Evolutionary conservation across 768 basidiomycete species (phyloP).

Genomic region (Daedaleopsis nitida): DNA sequence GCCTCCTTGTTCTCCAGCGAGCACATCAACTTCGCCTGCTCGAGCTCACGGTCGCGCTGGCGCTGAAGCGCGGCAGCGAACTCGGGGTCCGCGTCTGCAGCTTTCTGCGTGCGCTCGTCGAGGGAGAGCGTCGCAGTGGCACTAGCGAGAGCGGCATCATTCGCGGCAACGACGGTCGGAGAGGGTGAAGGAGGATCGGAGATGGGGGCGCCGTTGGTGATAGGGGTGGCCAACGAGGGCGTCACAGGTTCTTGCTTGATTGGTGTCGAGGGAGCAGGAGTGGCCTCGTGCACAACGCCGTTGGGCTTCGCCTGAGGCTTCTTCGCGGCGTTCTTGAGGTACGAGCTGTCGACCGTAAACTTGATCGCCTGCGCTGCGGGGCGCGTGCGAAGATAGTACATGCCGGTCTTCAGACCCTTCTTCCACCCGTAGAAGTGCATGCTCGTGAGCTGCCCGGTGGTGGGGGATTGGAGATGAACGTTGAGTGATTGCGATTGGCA

Average conservation of each 20-base stretch:
- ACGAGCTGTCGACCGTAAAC: constrained; percentile 89
- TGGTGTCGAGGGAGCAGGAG: constrained; percentile 7
- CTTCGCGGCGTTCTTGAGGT: constrained; percentile 61
- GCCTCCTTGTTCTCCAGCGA: constrained; percentile 94
- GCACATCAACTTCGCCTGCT: constrained; percentile 80
- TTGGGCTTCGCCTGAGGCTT: constrained; percentile 17
- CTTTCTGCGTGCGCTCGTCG: constrained; percentile 51
- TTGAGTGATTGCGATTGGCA: constrained; percentile 96
- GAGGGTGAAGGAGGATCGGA: constrained; percentile 33
- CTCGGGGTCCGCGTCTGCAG: constrained; percentile 67
- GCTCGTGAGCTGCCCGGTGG: constrained; percentile 87
- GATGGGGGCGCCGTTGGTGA: constrained; percentile 19
- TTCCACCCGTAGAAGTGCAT: constrained; percentile 99
- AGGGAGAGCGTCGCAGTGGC: constrained; percentile 40
- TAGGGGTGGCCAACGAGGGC: constrained; percentile 10
- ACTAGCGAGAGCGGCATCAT: constrained; percentile 15
- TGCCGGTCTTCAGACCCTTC: constrained; percentile 98
- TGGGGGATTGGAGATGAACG: constrained; percentile 88
- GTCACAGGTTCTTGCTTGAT: constrained; percentile 25
- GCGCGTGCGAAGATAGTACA: constrained; percentile 95
- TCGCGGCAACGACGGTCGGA: constrained; percentile 12
- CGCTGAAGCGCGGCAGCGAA: constrained; percentile 77
- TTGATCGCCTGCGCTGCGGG: constrained; percentile 96
- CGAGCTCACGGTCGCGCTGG: constrained; percentile 71
- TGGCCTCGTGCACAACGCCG: neutral